Percentiles rank a stretch among this genome's conserved stretches.
These are phyloP conservation scores for Mentha longifolia DNA, from an alignment of 257 asterid species.

Conservation along the genomic window DNA sequence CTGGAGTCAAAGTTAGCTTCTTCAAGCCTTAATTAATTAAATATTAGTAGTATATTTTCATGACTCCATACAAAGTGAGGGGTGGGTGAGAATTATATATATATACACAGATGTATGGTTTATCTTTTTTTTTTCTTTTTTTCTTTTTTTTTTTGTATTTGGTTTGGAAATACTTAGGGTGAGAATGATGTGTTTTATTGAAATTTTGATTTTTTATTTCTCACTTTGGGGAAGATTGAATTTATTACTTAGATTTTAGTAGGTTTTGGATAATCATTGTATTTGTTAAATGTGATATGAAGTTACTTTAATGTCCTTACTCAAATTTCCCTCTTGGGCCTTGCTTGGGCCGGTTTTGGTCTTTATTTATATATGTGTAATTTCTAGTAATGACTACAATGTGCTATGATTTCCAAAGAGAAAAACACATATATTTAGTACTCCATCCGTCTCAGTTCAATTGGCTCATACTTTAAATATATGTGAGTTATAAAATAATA, in stretches of 20 bases:
- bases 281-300: constrained; percentile 18
- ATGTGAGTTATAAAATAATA: too few relatives aligned
- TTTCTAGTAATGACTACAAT: too few relatives aligned
- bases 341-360: too few relatives aligned
- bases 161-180: neutral
- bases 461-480: too few relatives aligned
- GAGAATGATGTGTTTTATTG: neutral
- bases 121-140: neutral
- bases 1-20: constrained; percentile 71
- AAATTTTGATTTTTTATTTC: neutral
- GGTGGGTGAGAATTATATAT: neutral
- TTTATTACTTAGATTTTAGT: neutral
- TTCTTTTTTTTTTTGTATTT: neutral
- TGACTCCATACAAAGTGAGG: neutral
- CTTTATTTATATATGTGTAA: too few relatives aligned
- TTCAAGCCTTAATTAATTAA: constrained; percentile 46
- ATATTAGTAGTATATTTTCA: neutral
- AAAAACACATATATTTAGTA: too few relatives aligned
- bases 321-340: neutral
- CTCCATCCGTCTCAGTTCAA: too few relatives aligned
- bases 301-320: constrained; percentile 5
- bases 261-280: constrained; percentile 30
- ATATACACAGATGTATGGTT: neutral
- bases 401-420: too few relatives aligned
- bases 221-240: neutral